Evolutionary conservation across 164 flowering plant species (phyloP).

Genomic region (Litsea cubeba): DNA sequence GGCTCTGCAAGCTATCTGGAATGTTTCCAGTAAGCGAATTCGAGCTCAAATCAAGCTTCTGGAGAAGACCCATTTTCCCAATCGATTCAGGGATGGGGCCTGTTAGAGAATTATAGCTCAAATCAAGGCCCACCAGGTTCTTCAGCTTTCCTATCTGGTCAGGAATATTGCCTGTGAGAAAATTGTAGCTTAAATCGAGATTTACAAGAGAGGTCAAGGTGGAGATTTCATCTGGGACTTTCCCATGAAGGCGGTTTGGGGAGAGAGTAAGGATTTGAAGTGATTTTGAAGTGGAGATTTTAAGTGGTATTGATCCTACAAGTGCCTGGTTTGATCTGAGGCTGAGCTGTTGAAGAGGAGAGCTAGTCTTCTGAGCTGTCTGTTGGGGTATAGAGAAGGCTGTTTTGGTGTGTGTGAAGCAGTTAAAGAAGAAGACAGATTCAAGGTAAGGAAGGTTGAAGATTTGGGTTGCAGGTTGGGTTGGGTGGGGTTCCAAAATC

Average conservation of each 20-base stretch:
- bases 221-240: constrained; percentile 46
- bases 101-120: constrained; percentile 69
- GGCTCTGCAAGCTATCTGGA: constrained; percentile 48
- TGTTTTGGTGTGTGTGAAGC: constrained; percentile 59
- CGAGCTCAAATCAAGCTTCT: constrained; percentile 82
- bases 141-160: constrained; percentile 50
- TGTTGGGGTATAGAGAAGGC: constrained; percentile 24
- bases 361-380: not conserved
- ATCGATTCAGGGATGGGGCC: constrained; percentile 56
- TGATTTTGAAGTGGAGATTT: constrained; percentile 44
- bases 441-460: constrained; percentile 61
- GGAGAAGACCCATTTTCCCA: constrained; percentile 60
- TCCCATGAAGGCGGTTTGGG: constrained; percentile 53
- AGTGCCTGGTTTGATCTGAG: constrained; percentile 68
- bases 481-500: constrained; percentile 65
- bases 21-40: constrained; percentile 51
- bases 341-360: constrained; percentile 71
- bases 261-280: constrained; percentile 75
- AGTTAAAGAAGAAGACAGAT: constrained; percentile 65
- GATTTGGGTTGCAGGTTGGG: constrained; percentile 64
- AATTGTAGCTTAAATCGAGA: constrained; percentile 81
- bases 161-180: constrained; percentile 55
- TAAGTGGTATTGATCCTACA: constrained; percentile 64
- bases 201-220: constrained; percentile 42
- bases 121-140: constrained; percentile 62